Evolutionary conservation across 73 alveolate species (phyloP).

Genomic region (Paramecium bursaria): DNA sequence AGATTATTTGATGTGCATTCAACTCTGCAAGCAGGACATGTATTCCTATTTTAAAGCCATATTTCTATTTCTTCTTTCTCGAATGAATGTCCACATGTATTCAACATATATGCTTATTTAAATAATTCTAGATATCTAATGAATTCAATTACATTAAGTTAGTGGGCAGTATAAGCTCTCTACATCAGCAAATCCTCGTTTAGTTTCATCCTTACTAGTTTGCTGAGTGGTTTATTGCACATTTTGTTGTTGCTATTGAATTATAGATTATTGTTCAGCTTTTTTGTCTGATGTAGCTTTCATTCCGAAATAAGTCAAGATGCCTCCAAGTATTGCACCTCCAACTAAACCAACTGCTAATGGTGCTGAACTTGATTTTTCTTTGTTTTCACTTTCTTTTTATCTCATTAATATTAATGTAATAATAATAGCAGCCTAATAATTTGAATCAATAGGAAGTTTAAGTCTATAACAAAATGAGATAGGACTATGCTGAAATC

Average conservation of each 20-base stretch:
- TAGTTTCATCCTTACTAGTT: neutral
- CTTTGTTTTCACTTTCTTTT: no score
- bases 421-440: neutral
- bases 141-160: neutral
- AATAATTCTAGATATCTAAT: neutral
- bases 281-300: neutral
- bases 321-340: neutral
- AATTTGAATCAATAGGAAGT: constrained; percentile 47
- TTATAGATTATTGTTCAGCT: neutral
- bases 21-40: neutral
- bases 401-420: no score
- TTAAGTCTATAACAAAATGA: constrained; percentile 58
- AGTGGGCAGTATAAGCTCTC: neutral
- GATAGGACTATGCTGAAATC: constrained; percentile 64
- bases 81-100: neutral
- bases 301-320: no score
- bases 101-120: neutral
- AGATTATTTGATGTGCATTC: neutral
- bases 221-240: no score
- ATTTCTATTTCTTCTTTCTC: neutral
- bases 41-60: neutral
- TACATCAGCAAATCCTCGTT: neutral
- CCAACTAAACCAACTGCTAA: neutral
- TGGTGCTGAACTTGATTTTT: neutral
- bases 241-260: no score